Conservation (phyloP, 441 rosid genomes). For the Erodium moschatum region DNA sequence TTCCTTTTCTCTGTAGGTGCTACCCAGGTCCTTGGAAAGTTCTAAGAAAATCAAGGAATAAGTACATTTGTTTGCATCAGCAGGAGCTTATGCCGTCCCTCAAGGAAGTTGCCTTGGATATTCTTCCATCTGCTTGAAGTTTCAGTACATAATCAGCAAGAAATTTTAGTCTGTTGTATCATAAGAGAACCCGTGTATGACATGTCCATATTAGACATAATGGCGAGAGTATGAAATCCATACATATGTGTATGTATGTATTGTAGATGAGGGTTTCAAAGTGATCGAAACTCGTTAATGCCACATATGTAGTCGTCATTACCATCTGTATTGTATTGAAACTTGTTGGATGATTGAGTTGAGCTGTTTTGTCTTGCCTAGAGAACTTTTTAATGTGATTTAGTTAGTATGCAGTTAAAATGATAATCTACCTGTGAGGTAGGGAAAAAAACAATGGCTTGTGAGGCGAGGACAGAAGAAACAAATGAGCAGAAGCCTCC, state of each 20-base stretch:
- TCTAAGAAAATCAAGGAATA: slow-evolving; percentile 42
- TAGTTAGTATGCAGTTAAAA: neutral
- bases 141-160: neutral
- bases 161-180: neutral
- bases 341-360: neutral
- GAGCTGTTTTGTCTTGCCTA: neutral
- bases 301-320: neutral
- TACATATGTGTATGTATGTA: neutral
- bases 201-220: neutral
- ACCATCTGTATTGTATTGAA: neutral
- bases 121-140: slow-evolving; percentile 49
- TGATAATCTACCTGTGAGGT: neutral
- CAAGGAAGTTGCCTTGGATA: slow-evolving; percentile 76
- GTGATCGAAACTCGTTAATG: neutral
- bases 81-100: slow-evolving; percentile 82
- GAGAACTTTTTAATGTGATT: neutral
- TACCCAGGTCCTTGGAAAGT: slow-evolving; percentile 97
- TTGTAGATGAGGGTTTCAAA: neutral
- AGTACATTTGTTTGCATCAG: slow-evolving; percentile 48
- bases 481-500: neutral
- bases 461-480: neutral
- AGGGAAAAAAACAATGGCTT: neutral
- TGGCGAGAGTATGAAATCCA: neutral
- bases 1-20: slow-evolving; percentile 34
- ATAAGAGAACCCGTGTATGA: neutral